Evolutionary conservation across 768 basidiomycete species (phyloP).

Genomic region (Naganishia friedmannii): DNA sequence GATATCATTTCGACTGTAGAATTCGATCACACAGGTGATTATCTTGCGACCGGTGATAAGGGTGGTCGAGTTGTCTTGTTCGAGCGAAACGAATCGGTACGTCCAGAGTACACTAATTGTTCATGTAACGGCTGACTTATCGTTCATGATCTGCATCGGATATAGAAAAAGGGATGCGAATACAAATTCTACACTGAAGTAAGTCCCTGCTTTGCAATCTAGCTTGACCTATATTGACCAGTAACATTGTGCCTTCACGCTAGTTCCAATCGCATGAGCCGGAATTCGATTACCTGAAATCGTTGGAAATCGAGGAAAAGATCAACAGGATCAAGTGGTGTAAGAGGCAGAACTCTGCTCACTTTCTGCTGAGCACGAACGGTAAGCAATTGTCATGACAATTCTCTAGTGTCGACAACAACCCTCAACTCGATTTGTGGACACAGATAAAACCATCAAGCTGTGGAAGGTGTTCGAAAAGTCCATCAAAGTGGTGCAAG

Average conservation of each 20-base stretch:
- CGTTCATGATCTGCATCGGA: no score
- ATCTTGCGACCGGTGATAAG: slow-evolving; percentile 99
- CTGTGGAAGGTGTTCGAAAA: slow-evolving; percentile 99
- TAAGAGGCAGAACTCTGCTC: slow-evolving; percentile 93
- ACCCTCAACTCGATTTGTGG: neutral
- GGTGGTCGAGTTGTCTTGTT: slow-evolving; percentile 98
- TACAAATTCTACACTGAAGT: slow-evolving; percentile 99
- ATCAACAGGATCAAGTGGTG: slow-evolving; percentile 99
- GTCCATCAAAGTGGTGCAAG: slow-evolving; percentile 87
- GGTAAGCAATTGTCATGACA: slow-evolving; percentile 59
- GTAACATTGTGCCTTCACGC: neutral
- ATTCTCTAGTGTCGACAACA: neutral
- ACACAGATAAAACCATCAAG: slow-evolving; percentile 96
- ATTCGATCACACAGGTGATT: slow-evolving; percentile 98
- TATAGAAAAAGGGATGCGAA: slow-evolving; percentile 98
- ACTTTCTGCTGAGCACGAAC: slow-evolving; percentile 95
- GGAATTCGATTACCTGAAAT: slow-evolving; percentile 99
- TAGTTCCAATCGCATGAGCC: slow-evolving; percentile 97
- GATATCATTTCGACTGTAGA: slow-evolving; percentile 99
- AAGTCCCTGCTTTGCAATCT: neutral
- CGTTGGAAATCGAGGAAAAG: slow-evolving; percentile 99
- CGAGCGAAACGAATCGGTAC: slow-evolving; percentile 93
- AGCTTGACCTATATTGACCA: neutral
- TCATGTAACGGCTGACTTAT: neutral
- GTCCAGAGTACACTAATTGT: slow-evolving; percentile 41